Base-by-base conservation (phyloP, 2,329 filamentous ascomycete species). In the Fusarium incarnatum region DNA sequence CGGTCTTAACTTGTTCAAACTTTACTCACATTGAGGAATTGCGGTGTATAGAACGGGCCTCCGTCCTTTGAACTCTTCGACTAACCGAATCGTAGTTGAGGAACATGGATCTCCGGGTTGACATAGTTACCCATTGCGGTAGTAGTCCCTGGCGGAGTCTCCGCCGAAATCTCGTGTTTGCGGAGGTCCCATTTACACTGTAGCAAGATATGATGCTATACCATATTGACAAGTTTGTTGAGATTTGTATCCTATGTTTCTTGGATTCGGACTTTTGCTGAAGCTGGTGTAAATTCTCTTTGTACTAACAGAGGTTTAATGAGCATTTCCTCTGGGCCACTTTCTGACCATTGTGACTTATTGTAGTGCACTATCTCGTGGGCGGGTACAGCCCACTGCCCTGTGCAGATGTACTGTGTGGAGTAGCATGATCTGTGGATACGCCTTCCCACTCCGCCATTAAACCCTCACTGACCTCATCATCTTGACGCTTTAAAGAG, bases 401-500 rank as follows among this genome's bases (percentile, higher is more conserved):
- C 0, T 2, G 18, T 7, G 1, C 6, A 11, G 0, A 9, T 22
- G n/a, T 23, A 53, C 49, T 53, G 49, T 53, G 49, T 20, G 49
- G 49, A 15, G 49, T 15, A 11, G 22, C 30, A 18, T 6, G 18
- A 25, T 4, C 13, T 18, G 41, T 44, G n/a, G 32, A 41, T 27
- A n/a, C 25, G 13, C 23, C 16, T 7, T 52, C 54, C 8, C 18
- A 42, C 55, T 15, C 12, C 13, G 49, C 11, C 32, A 7, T 44
- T 57, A 57, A 64, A 13, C 44, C 48, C 60, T 64, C 44, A 48
- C 22, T 56, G 18, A 47, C 52, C 12, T 60, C 27, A 48, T 45
- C 34, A 49, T 64, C 44, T 18, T 44, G 44, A 49, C 49, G 23
- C 30, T 27, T 25, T 27, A 23, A 37, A 49, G 18, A 45, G 22